Evolutionary conservation across 768 basidiomycete genomes (phyloP), one percentile per base, ranked within the genome.

Genomic region (Artomyces pyxidatus): DNA sequence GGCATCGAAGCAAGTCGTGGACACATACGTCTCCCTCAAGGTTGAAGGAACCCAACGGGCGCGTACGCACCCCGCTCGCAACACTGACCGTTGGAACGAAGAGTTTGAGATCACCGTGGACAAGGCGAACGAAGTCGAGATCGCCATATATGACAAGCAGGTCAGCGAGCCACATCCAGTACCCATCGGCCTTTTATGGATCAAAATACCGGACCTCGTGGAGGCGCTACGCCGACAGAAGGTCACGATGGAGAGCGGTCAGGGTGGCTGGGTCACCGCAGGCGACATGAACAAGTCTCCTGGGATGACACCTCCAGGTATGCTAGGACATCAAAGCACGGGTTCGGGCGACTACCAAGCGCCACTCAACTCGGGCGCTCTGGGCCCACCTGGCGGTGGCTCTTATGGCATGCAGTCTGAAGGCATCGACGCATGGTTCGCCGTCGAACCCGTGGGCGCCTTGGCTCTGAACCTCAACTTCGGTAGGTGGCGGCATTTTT

Each of bases 21-120:
- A 99, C 63, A 95, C 96, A 1, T 80, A 81, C 62, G 88, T 98
- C 37, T 90, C 90, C 28, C 79, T 98, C 69, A 96, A 97, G 62
- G 88, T 98, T 10, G 96, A 99, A 71, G 93, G 95, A 19, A 92
- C 89, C 17, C 88, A 93, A 58, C 77, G 89, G 12, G 95, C 91
- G 4, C 82, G 85, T 49, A 93, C 94, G 0, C 92, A 95, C 63
- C 88, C 91, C 7, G 85, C 92, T 9, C 83, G 92, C 51, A n/a
- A n/a, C n/a, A 96, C 86, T 25, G 96, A 98, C 67, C 83, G 88
- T 39, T 99, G 96, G 96, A 90, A 91, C 63, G 94, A 99, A 67
- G 89, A 93, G 51, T 97, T 98, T 54, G 92, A 95, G 66, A 90
- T 99, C 51, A 75, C 84, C 0, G 88, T 98, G 35, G 95, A 98